These are phyloP conservation scores for Trametes elegans DNA, from an alignment of 768 basidiomycete genomes.

Conservation along the genomic window DNA sequence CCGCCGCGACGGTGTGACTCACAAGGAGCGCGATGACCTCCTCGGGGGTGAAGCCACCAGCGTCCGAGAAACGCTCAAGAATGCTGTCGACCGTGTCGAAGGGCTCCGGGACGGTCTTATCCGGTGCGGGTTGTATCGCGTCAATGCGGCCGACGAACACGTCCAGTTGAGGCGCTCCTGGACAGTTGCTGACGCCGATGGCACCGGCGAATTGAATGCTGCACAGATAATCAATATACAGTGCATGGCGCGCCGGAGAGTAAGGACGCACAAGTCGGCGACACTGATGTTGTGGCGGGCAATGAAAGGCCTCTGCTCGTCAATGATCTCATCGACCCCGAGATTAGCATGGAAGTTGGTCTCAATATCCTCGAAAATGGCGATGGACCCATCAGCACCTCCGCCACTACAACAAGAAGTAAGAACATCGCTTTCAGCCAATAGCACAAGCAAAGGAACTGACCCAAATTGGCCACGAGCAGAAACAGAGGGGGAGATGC, in stretches of 20 bases:
- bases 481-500: constrained; percentile 19
- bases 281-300: constrained; percentile 21
- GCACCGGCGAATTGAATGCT: constrained; percentile 26
- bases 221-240: constrained; percentile 3
- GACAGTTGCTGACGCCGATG: constrained; percentile 21
- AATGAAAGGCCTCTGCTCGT: constrained; percentile 24
- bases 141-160: constrained; percentile 35
- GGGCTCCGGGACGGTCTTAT: constrained; percentile 26
- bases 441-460: neutral
- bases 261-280: constrained; percentile 28
- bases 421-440: neutral
- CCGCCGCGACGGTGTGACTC: constrained; percentile 27
- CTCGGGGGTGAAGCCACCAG: constrained; percentile 23
- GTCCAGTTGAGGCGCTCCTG: constrained; percentile 37
- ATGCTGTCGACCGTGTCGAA: constrained; percentile 28
- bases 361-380: constrained; percentile 43
- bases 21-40: constrained; percentile 27
- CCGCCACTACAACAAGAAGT: constrained; percentile 20
- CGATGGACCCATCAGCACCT: constrained; percentile 46
- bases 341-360: constrained; percentile 41
- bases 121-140: constrained; percentile 23
- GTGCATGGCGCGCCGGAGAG: neutral
- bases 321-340: constrained; percentile 26
- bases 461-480: constrained; percentile 15
- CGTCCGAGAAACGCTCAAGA: constrained; percentile 25